Evolutionary conservation across 2,329 filamentous ascomycete genomes (phyloP).

Genomic region (Mollisia scopiformis): DNA sequence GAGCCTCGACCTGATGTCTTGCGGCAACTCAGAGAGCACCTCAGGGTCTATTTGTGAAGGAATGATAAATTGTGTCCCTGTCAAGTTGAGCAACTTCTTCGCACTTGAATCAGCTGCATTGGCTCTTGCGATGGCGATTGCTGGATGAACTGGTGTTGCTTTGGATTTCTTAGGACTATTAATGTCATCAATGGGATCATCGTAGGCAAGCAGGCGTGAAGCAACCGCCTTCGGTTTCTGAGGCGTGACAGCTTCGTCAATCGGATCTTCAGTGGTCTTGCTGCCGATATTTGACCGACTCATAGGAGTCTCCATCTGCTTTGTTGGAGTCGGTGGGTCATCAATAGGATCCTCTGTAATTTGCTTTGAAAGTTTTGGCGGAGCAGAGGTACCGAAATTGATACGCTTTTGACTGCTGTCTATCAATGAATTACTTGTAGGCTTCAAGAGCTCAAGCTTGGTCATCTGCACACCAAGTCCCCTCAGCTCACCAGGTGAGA

Average conservation of each 20-base stretch:
- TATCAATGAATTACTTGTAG: conserved; percentile 50
- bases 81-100: conserved; percentile 73
- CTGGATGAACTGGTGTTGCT: conserved; percentile 50
- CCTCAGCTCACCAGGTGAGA: conserved; percentile 89
- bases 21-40: conserved; percentile 82
- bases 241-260: conserved; percentile 32
- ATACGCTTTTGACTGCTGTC: conserved; percentile 82
- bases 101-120: conserved; percentile 52
- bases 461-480: conserved; percentile 93
- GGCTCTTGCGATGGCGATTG: conserved; percentile 53
- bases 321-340: conserved; percentile 44
- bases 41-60: conserved; percentile 80
- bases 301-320: conserved; percentile 34
- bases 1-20: conserved; percentile 79
- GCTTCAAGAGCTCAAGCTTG: conserved; percentile 81
- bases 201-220: conserved; percentile 9
- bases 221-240: conserved; percentile 25
- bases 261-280: conserved; percentile 25
- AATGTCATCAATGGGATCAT: conserved; percentile 59
- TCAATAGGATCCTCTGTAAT: conserved; percentile 51
- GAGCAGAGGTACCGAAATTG: conserved; percentile 63
- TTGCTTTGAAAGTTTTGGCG: conserved; percentile 43
- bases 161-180: conserved; percentile 55
- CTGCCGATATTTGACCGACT: conserved; percentile 17
- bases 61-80: conserved; percentile 90